Evolutionary conservation across 768 basidiomycete species (phyloP), one percentile per base, ranked within the genome.

Genomic region (Mycena floridula): DNA sequence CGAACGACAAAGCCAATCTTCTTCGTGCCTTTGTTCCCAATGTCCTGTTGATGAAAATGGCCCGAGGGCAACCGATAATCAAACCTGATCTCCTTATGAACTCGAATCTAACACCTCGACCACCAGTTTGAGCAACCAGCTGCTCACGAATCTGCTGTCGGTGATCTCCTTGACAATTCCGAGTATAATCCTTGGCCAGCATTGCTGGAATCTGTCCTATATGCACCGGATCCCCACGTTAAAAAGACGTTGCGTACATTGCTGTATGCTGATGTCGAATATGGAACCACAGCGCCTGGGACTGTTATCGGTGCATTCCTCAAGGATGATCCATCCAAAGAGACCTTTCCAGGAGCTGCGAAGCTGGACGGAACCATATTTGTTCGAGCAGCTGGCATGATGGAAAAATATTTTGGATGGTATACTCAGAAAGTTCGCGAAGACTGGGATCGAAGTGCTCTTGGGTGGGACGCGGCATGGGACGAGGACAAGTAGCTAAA

Each of bases 391-490:
- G 80, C 78, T 6, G 79, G 79, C 0, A 65, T 77, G 25, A 50
- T 79, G 59, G 69, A 77, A 71, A 64, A 79, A 38, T 70, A 62
- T 11, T 57, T 81, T 50, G 77, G 80, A 0, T 82, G 79, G 80
- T 61, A 73, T 59, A 79, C 79, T 3, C 70, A 81, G 56, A 47
- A 59, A 32, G 67, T 60, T 30, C 70, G 73, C 15, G 32, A 53
- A 2, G 45, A 52, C 25, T 82, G 81, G 81, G 79, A 81, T 58
- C 47, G 69, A 23, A 77, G 73, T 55, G 78, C 68, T 3, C 59
- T 80, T 30, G 79, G 78, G 1, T 81, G 79, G 77, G 76, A 81
- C 45, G 77, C 69, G 7, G 75, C 78, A 9, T 82, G 79, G 81
- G 66, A 66, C 37, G 44, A 54, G 23, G 55, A 54, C 18, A 62